phyloP scores from a whole-genome alignment of 768 basidiomycete species.

The Asterophora lycoperdoides region DNA sequence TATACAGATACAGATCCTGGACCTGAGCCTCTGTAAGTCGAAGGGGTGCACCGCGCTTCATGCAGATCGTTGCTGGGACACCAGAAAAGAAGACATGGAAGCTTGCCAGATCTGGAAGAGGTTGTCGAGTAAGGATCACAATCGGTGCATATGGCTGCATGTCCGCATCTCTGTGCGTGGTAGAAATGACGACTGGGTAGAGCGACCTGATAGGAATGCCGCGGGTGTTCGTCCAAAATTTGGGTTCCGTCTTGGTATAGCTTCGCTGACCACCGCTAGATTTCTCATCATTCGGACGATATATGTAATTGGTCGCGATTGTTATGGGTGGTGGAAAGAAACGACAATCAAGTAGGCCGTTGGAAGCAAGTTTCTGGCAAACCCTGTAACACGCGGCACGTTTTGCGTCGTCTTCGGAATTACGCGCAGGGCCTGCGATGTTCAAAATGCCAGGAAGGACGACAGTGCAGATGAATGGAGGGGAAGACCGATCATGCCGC shows the following conservation, averaged over 20 bases:
- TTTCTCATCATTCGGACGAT: slow-evolving; percentile 21
- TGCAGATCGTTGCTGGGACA: slow-evolving; percentile 35
- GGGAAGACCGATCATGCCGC: slow-evolving; percentile 21
- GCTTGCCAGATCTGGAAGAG: slow-evolving; percentile 51
- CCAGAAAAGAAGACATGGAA: slow-evolving; percentile 63
- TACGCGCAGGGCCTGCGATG: slow-evolving; percentile 42
- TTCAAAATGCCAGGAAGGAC: slow-evolving; percentile 37
- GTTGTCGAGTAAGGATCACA: slow-evolving; percentile 60
- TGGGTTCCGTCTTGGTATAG: slow-evolving; percentile 57
- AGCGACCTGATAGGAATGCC: slow-evolving; percentile 29
- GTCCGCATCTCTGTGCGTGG: slow-evolving; percentile 27
- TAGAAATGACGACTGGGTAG: slow-evolving; percentile 55
- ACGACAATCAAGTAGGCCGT: slow-evolving; percentile 48
- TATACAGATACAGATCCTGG: slow-evolving; percentile 53
- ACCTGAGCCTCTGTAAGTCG: slow-evolving; percentile 42
- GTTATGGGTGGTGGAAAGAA: slow-evolving; percentile 38
- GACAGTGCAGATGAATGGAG: slow-evolving; percentile 45
- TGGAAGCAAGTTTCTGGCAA: slow-evolving; percentile 46
- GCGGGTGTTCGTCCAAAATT: slow-evolving; percentile 57
- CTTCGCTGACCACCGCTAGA: slow-evolving; percentile 39
- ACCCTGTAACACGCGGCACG: slow-evolving; percentile 55
- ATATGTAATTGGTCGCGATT: slow-evolving; percentile 12
- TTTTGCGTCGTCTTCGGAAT: slow-evolving; percentile 49
- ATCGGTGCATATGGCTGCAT: slow-evolving; percentile 50
- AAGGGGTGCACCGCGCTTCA: slow-evolving; percentile 47